Percentiles rank a stretch among this genome's conserved stretches.
Evolutionary conservation across 345 rosid species (phyloP).

Genomic region (Brassica carinata): DNA sequence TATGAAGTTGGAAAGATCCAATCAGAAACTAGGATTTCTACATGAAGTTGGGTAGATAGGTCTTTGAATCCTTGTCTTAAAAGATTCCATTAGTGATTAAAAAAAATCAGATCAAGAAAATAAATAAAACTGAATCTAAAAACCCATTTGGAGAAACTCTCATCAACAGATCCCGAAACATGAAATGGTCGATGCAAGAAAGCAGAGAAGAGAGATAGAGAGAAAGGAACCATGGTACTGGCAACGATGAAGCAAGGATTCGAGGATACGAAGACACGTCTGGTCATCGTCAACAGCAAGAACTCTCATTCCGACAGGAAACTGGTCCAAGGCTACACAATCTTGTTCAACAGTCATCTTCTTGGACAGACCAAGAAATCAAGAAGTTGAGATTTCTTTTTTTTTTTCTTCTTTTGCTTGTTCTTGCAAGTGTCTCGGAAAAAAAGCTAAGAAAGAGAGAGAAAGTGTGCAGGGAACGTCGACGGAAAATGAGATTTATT

Average conservation of each 20-base stretch:
- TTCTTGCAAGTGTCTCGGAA: constrained; percentile 23
- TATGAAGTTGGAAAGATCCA: not conserved
- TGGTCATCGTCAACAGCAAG: constrained; percentile 89
- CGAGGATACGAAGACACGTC: constrained; percentile 63
- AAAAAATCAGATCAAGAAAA: constrained; percentile 26
- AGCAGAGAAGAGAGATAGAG: not conserved
- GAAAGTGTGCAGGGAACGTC: constrained; percentile 38
- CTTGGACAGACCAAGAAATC: not conserved
- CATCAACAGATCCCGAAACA: not conserved
- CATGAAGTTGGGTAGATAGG: not conserved
- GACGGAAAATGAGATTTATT: constrained; percentile 12
- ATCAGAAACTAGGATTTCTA: constrained; percentile 10
- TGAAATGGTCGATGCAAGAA: not conserved
- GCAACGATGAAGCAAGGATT: constrained; percentile 70
- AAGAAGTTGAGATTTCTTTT: constrained; percentile 6
- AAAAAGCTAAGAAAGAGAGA: constrained; percentile 16
- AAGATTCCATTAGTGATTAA: constrained; percentile 16
- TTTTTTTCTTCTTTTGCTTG: not conserved
- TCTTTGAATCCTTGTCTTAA: not conserved
- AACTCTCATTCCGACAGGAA: constrained; percentile 81
- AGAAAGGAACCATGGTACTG: constrained; percentile 61
- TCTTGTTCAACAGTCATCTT: constrained; percentile 64
- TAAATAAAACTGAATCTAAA: not conserved
- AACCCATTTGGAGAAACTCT: not conserved
- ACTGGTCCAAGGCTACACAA: constrained; percentile 50